phyloP scores from a whole-genome alignment of 2,329 filamentous ascomycete species.

The Xylaria sp. region DNA sequence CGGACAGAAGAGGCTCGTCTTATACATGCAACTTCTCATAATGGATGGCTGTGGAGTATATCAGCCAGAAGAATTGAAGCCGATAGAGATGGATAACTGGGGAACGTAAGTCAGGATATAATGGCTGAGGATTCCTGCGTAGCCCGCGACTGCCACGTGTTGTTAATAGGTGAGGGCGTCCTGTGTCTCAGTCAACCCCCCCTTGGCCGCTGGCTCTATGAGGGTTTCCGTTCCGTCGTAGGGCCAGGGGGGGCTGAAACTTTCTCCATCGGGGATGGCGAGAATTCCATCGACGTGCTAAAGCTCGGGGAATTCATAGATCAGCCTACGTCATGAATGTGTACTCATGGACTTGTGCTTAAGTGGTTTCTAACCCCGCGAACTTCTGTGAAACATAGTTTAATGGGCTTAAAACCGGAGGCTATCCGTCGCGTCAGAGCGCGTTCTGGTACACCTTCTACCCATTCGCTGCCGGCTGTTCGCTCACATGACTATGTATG shows the following conservation, averaged over 20 bases:
- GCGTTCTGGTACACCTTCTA: too few species aligned
- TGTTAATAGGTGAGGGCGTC: background rate
- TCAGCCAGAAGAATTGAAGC: conserved; percentile 14
- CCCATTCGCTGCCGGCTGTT: too few species aligned
- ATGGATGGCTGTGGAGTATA: conserved; percentile 5
- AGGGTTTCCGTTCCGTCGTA: conserved; percentile 8
- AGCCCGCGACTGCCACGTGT: conserved; percentile 17
- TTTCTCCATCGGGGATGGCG: conserved; percentile 5
- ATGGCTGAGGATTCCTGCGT: conserved; percentile 28
- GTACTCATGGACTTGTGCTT: too few species aligned
- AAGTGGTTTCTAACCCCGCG: too few species aligned
- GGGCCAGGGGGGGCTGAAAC: conserved; percentile 10
- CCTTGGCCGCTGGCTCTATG: conserved; percentile 2
- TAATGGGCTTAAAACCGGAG: too few species aligned
- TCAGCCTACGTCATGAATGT: background rate
- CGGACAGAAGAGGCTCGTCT: background rate
- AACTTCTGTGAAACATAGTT: too few species aligned
- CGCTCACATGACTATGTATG: too few species aligned
- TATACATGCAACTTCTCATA: conserved; percentile 1
- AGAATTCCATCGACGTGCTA: conserved; percentile 10
- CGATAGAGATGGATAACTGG: conserved; percentile 3
- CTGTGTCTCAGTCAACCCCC: conserved; percentile 26
- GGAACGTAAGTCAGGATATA: conserved; percentile 19
- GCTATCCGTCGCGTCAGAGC: too few species aligned
- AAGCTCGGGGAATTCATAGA: background rate